A percentile compares a stretch with the other conserved stretches of the same genome.
Evolutionary conservation across 2,329 filamentous ascomycete species (phyloP).

Genomic region (Arachnopeziza araneosa): DNA sequence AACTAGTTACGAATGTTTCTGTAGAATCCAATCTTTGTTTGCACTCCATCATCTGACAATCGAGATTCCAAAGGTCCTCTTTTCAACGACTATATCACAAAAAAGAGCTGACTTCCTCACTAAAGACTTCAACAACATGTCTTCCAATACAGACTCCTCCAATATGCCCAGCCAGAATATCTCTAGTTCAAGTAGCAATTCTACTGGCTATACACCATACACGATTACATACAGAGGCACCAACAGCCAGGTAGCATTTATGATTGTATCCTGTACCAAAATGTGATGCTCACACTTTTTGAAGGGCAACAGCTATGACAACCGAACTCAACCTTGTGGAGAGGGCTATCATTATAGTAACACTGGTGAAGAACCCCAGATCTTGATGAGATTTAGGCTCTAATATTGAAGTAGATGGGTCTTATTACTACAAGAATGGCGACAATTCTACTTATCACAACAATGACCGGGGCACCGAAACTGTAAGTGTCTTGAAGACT

Average conservation of each 20-base stretch:
- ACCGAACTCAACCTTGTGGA: slow-evolving; percentile 54
- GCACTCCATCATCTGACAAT: too few relatives aligned
- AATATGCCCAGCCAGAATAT: slow-evolving; percentile 17
- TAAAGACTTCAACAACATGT: not conserved
- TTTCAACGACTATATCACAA: too few relatives aligned
- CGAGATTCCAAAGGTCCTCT: too few relatives aligned
- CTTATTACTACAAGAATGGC: slow-evolving; percentile 69
- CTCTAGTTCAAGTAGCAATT: slow-evolving; percentile 9
- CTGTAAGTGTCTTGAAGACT: not conserved
- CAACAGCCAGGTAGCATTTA: slow-evolving; percentile 51
- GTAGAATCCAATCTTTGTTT: too few relatives aligned
- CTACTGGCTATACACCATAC: slow-evolving; percentile 31
- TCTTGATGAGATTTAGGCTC: not conserved
- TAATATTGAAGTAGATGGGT: slow-evolving; percentile 41
- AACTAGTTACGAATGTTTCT: too few relatives aligned
- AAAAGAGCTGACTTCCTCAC: not conserved
- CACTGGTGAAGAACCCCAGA: slow-evolving; percentile 34
- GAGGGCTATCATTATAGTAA: slow-evolving; percentile 64
- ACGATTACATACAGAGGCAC: slow-evolving; percentile 42
- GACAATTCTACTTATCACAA: slow-evolving; percentile 66
- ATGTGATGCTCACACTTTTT: not conserved
- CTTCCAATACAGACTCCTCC: not conserved
- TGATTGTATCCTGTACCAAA: not conserved
- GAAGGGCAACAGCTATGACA: slow-evolving; percentile 64
- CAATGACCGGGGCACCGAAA: not conserved